Conservation (phyloP, 192 early-diverging fungal genomes). For the Coemansia sp. region DNA sequence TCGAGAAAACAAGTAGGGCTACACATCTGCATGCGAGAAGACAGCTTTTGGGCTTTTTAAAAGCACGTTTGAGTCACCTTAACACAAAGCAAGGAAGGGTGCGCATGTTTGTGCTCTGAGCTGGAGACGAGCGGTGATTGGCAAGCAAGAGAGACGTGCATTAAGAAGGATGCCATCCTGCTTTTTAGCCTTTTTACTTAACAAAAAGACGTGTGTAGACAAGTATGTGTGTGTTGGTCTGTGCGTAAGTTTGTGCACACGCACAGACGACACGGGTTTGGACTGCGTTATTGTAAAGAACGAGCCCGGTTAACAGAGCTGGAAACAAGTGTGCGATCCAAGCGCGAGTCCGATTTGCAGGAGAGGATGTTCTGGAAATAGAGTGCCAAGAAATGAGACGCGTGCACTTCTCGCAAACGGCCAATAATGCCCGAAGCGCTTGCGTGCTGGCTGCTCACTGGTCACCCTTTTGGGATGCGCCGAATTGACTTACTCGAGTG, state of each 20-base stretch:
- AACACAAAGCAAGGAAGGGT: slow-evolving; percentile 4
- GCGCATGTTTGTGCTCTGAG: background rate
- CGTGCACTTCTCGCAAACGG: background rate
- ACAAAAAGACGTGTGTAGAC: background rate
- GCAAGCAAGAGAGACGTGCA: background rate
- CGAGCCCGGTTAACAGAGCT: background rate
- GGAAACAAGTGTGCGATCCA: background rate
- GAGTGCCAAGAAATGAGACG: slow-evolving; percentile 3
- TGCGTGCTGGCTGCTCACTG: background rate
- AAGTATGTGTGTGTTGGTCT: background rate
- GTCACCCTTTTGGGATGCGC: background rate
- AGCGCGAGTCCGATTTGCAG: background rate
- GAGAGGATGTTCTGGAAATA: background rate
- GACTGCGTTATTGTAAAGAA: background rate
- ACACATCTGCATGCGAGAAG: background rate
- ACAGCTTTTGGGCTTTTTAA: background rate
- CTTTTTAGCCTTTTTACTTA: background rate
- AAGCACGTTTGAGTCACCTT: background rate
- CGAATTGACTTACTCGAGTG: background rate
- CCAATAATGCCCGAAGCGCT: background rate
- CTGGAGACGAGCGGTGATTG: slow-evolving; percentile 2
- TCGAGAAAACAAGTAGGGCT: background rate
- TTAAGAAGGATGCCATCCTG: background rate
- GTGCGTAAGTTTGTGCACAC: background rate
- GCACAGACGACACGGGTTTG: background rate